phyloP scores from a whole-genome alignment of 352 stramenopile genomes.

The Phytophthora lateralis region DNA sequence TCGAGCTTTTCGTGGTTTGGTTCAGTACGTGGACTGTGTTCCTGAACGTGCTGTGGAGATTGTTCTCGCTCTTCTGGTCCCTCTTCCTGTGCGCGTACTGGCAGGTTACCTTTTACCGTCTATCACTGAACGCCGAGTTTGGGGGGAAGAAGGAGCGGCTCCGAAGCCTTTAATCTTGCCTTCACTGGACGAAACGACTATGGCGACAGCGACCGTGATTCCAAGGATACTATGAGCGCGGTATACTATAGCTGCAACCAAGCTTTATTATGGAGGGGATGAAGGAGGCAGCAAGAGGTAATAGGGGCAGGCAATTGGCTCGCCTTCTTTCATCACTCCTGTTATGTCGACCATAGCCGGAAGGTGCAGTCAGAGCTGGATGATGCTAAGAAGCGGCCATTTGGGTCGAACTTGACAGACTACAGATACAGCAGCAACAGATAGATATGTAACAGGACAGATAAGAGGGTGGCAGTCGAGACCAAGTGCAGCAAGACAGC shows the following conservation, averaged over 20 bases:
- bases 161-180: conserved; percentile 56
- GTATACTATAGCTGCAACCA: conserved; percentile 16
- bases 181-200: conserved; percentile 2
- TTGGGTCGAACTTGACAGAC: conserved; percentile 91
- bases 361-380: conserved; percentile 94
- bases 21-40: conserved; percentile 83
- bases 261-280: conserved; percentile 26
- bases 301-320: conserved; percentile 1
- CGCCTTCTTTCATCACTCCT: conserved; percentile 16
- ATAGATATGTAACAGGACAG: conserved; percentile 32
- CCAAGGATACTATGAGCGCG: conserved; percentile 17
- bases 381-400: conserved; percentile 88
- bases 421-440: conserved; percentile 38
- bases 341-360: conserved; percentile 83
- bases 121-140: conserved; percentile 73
- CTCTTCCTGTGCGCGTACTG: conserved; percentile 62
- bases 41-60: conserved; percentile 73
- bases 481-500: conserved; percentile 10
- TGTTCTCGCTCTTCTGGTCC: conserved; percentile 62
- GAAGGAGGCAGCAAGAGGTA: conserved; percentile 16
- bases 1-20: conserved; percentile 78
- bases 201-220: conserved; percentile 5
- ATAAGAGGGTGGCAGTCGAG: conserved; percentile 7
- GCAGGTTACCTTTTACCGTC: conserved; percentile 76
- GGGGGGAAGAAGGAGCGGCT: conserved; percentile 81